These are phyloP conservation scores for Serendipita indica DNA, from an alignment of 768 basidiomycete species.

Conservation along the genomic window DNA sequence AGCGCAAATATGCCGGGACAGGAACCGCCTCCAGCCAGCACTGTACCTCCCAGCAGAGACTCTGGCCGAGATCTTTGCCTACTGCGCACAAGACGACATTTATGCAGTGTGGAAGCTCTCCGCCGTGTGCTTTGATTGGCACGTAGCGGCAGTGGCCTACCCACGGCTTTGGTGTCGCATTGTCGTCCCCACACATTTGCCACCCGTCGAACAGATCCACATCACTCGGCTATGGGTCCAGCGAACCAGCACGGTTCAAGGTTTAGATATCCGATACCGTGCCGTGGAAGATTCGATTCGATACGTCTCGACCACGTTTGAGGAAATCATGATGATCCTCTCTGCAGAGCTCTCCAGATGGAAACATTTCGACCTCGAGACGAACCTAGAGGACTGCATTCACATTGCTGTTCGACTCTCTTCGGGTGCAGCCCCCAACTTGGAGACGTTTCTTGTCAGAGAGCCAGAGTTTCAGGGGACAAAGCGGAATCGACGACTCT, in stretches of 20 bases:
- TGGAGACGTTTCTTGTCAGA: constrained; percentile 5
- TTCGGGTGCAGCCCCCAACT: background rate
- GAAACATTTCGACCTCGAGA: constrained; percentile 7
- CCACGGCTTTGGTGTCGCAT: constrained; percentile 6
- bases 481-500: background rate
- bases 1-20: constrained; percentile 8
- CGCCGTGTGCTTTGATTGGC: constrained; percentile 4
- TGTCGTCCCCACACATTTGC: constrained; percentile 1
- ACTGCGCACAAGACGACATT: background rate
- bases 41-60: background rate
- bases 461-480: background rate
- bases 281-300: constrained; percentile 2
- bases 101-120: constrained; percentile 4
- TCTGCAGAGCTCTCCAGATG: background rate
- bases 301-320: background rate
- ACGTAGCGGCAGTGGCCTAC: background rate
- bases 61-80: constrained; percentile 5
- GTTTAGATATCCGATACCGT: constrained; percentile 1
- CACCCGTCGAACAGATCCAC: background rate
- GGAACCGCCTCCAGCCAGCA: constrained; percentile 5
- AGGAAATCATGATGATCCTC: background rate
- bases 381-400: constrained; percentile 6
- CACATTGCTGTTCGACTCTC: background rate
- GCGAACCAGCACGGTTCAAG: background rate
- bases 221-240: constrained; percentile 7